These are phyloP conservation scores for Mortierella sp. DNA, from an alignment of 371 early-diverging fungal species.

Conservation along the genomic window DNA sequence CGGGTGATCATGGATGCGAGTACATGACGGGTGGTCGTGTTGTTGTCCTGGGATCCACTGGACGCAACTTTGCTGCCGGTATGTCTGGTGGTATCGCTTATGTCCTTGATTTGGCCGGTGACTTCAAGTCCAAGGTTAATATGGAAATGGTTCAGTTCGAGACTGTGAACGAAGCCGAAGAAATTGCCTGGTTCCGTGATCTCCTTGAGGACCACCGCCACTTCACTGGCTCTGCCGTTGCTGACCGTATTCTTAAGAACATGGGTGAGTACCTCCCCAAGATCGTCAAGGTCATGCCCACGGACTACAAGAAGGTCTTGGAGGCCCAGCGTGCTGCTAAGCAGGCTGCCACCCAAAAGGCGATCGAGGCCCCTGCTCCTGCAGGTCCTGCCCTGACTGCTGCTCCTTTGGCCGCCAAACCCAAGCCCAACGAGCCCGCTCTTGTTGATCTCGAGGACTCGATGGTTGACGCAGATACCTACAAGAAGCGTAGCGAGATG, in stretches of 20 bases:
- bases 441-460: slow-evolving; percentile 94
- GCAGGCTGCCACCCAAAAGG: slow-evolving; percentile 38
- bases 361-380: slow-evolving; percentile 42
- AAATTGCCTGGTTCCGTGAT: slow-evolving; percentile 78
- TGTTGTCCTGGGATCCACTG: slow-evolving; percentile 84
- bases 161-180: slow-evolving; percentile 79
- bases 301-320: slow-evolving; percentile 87
- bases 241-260: slow-evolving; percentile 76
- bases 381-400: slow-evolving; percentile 53
- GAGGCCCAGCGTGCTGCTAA: slow-evolving; percentile 65
- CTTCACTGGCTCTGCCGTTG: slow-evolving; percentile 87
- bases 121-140: slow-evolving; percentile 79
- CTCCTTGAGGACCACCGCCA: slow-evolving; percentile 84
- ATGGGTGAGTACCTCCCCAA: slow-evolving; percentile 77
- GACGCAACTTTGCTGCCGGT: slow-evolving; percentile 96
- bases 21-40: slow-evolving; percentile 97
- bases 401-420: slow-evolving; percentile 50
- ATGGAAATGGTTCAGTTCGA: slow-evolving; percentile 91
- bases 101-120: slow-evolving; percentile 72
- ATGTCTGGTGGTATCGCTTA: slow-evolving; percentile 97
- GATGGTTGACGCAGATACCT: slow-evolving; percentile 76
- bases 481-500: slow-evolving; percentile 70
- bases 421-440: slow-evolving; percentile 61
- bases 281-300: slow-evolving; percentile 96
- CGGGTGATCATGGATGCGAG: slow-evolving; percentile 98